Base-by-base conservation (phyloP, 2,329 filamentous ascomycete genomes). In the Dactylellina leptospora region DNA sequence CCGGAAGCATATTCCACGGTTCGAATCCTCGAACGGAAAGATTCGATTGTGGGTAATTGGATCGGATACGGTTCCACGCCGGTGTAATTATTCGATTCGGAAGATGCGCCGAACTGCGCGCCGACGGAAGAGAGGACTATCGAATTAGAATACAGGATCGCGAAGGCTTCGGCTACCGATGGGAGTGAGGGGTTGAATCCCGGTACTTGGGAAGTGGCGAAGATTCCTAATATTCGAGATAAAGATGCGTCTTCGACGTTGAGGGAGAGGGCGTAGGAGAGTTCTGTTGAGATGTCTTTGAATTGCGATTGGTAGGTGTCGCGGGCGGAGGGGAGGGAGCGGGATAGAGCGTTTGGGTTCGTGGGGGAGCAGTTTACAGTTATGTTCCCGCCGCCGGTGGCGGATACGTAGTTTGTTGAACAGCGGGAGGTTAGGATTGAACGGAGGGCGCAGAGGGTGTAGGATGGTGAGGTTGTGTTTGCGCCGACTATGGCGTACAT, bases 1-100 rank as follows among this genome's bases (percentile, higher is more conserved):
- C 89, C 87, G 0, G 88, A 91, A 0, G 88, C 86, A 79, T 92
- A 95, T 75, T 90, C 82, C 73, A 91, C 86, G 4, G 84, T 85
- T 48, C 83, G 83, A 2, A 93, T 77, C 0, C 84, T 83, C 1
- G 88, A 88, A 38, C 85, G 85, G 81, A 93, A 93, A 6, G 78
- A 72, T 76, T 90, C 84, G 0, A 83, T 81, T 1, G 66, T 40
- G 56, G 66, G 66, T 5, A 71, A 53, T 18, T 44, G 42, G 33
- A 53, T 25, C 5, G 58, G 66, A 27, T 63, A 71, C 0, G 66
- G 50, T 13, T 30, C 20, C 9, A 76, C 66, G 0, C 83, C 83
- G 0, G 85, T 83, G 38, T 71, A 71, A 2, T 23, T 16, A 16
- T 63, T 71, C 40, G 66, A 58, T 40, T 16, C 22, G 27, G 44